phyloP scores from a whole-genome alignment of 148 eudicot genomes.

The Rhododendron henanense region DNA sequence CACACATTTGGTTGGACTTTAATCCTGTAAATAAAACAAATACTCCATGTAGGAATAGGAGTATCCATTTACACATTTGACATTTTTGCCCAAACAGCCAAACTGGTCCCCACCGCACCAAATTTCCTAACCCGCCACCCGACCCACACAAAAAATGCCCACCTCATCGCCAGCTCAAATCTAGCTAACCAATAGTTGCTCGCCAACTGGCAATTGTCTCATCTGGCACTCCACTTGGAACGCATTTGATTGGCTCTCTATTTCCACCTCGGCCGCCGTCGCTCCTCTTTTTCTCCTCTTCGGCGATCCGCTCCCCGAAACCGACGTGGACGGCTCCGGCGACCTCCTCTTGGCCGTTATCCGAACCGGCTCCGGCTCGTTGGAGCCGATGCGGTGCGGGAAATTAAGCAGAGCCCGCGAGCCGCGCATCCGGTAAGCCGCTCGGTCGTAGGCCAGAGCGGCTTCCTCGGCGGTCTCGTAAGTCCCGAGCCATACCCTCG shows the following conservation, averaged over 20 bases:
- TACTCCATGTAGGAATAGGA: too few species aligned
- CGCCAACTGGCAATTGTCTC: constrained; percentile 16
- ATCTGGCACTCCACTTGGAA: constrained; percentile 11
- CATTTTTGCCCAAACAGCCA: neutral
- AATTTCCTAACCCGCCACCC: neutral
- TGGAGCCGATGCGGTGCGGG: constrained; percentile 31
- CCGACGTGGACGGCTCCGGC: constrained; percentile 29
- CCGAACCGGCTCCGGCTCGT: constrained; percentile 45
- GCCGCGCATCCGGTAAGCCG: constrained; percentile 48
- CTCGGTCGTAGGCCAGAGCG: constrained; percentile 38
- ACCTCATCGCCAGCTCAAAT: neutral
- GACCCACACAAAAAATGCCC: neutral
- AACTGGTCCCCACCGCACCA: neutral
- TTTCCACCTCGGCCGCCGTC: constrained; percentile 19
- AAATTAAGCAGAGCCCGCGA: constrained; percentile 38
- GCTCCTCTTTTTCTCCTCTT: constrained; percentile 26
- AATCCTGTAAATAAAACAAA: neutral
- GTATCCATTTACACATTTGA: neutral
- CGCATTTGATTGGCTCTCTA: constrained; percentile 23
- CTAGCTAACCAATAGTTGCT: constrained; percentile 23
- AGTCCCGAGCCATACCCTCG: constrained; percentile 51
- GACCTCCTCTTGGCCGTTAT: constrained; percentile 35
- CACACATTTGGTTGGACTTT: neutral
- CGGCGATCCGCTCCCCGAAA: constrained; percentile 30
- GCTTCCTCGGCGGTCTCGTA: constrained; percentile 51